A percentile compares a stretch with the other conserved stretches of the same genome.
phyloP scores from a whole-genome alignment of 2,329 filamentous ascomycete species.

The Aureobasidium sp. region DNA sequence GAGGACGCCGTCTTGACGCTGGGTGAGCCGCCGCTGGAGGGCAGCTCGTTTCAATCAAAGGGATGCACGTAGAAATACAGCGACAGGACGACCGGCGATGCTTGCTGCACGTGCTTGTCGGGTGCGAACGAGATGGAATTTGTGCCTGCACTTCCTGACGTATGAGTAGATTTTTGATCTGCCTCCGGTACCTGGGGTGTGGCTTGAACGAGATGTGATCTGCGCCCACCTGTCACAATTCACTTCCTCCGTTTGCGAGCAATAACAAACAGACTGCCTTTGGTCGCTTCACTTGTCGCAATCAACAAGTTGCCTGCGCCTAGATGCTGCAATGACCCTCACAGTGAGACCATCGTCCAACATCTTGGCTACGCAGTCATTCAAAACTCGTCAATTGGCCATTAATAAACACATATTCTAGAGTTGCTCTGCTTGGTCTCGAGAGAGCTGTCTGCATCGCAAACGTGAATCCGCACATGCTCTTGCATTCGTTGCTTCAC shows the following conservation, averaged over 20 bases:
- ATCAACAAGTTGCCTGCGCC: neutral
- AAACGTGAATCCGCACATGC: neutral
- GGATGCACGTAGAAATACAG: neutral
- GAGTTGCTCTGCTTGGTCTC: neutral
- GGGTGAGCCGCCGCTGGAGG: slow-evolving; percentile 16
- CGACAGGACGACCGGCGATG: neutral
- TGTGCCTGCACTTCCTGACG: neutral
- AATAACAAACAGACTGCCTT: neutral
- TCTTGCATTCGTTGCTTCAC: neutral
- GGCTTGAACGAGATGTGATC: slow-evolving; percentile 1
- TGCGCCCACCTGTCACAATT: neutral
- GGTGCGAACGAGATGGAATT: neutral
- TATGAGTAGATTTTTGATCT: neutral
- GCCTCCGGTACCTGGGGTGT: slow-evolving; percentile 4
- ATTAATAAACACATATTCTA: neutral
- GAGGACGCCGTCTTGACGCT: slow-evolving; percentile 19
- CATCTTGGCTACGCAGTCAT: neutral
- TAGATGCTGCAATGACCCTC: neutral
- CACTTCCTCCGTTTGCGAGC: neutral
- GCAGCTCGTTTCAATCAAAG: slow-evolving; percentile 10
- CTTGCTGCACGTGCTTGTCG: neutral
- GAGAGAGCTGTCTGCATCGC: neutral
- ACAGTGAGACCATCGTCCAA: neutral
- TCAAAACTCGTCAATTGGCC: neutral
- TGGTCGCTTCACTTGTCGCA: neutral